These are phyloP conservation scores for Paramyrothecium sp. DNA, from an alignment of 2,329 filamentous ascomycete species.

Conservation along the genomic window DNA sequence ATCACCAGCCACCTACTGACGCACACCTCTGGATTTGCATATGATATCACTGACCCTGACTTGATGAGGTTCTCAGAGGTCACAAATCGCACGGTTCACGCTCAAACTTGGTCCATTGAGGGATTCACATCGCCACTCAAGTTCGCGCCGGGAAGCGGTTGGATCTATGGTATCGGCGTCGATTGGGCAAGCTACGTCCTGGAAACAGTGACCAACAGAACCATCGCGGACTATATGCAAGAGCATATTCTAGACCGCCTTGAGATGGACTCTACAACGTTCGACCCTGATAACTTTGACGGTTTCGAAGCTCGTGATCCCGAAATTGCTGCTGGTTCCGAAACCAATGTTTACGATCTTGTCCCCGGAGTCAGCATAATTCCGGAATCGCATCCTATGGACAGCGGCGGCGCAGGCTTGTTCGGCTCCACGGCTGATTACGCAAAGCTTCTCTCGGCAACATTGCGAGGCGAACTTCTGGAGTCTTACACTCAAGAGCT, in stretches of 20 bases:
- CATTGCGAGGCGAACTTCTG: constrained; percentile 19
- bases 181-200: constrained; percentile 40
- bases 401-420: constrained; percentile 32
- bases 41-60: constrained; percentile 31
- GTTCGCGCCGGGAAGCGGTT: constrained; percentile 36
- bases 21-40: constrained; percentile 38
- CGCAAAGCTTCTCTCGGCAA: constrained; percentile 20
- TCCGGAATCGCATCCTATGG: constrained; percentile 19
- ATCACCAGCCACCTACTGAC: constrained; percentile 34
- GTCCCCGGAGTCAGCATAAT: constrained; percentile 5
- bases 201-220: constrained; percentile 27
- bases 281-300: constrained; percentile 13
- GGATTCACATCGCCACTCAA: constrained; percentile 32
- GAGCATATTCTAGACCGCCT: constrained; percentile 20
- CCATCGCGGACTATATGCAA: constrained; percentile 22
- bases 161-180: constrained; percentile 36
- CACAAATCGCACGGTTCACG: constrained; percentile 19
- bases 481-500: constrained; percentile 15
- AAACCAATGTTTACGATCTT: constrained; percentile 3
- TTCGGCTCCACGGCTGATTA: constrained; percentile 30
- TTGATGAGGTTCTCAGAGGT: constrained; percentile 27
- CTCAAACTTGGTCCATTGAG: constrained; percentile 22
- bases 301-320: constrained; percentile 4
- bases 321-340: constrained; percentile 2
- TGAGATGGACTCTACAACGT: constrained; percentile 22